Evolutionary conservation across 306 rosid species (phyloP), one percentile per base, ranked within the genome.

Genomic region (Myrica gale): DNA sequence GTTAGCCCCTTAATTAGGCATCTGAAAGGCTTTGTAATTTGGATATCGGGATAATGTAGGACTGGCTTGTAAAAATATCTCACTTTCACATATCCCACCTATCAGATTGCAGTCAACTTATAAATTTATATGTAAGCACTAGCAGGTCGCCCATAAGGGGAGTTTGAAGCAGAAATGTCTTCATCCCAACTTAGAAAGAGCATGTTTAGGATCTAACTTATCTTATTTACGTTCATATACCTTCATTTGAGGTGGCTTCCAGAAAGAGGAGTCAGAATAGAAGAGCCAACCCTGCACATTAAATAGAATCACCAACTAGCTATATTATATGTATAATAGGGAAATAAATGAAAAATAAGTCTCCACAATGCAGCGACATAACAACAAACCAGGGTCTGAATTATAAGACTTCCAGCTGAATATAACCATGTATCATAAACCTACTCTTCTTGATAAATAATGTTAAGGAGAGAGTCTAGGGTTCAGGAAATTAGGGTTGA

Each of bases 191-290:
- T 69, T 12, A 63, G 79, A 74, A 75, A 78, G 32, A 52, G 69
- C 52, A 16, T 20, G 55, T 56, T 56, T 45, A 74, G 52, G 21
- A 72, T 83, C 2, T 63, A 7, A n/a, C 12, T 37, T 19, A 72
- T 80, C 32, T 71, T 20, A 74, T 53, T 19, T 44, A 68, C 46
- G 55, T 66, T 6, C 92, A 47, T 87, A 90, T 87, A 93, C 98
- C 84, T 87, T 74, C 96, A 91, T 91, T 83, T 94, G 98, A 81
- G 91, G 91, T 13, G 98, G 96, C 86, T 94, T 90, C 98, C 98
- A 94, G 70, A 91, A 94, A 44, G 85, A 71, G 43, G 96, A 87
- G 84, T 82, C 97, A 4, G 97, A 83, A 79, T 86, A 94, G 88
- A 94, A 94, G 77, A 94, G 98, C 98, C 98, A 94, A 67, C 98